Evolutionary conservation across 345 rosid species (phyloP).

Genomic region (Lagerstroemia speciosa): DNA sequence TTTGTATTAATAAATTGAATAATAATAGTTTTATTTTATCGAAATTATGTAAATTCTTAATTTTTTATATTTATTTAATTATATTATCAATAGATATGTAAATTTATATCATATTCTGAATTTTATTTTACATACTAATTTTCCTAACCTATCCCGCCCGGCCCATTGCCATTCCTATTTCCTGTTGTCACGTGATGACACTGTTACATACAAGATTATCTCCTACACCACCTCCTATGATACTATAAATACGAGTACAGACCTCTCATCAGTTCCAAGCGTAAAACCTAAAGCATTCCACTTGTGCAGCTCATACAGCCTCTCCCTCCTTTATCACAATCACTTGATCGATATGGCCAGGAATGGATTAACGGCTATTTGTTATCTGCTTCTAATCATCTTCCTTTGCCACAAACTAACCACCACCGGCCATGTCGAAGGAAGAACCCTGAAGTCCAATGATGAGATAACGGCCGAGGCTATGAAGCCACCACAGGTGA

Average conservation of each 20-base stretch:
- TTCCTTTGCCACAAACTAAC: neutral
- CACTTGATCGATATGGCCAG: neutral
- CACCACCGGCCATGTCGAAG: neutral
- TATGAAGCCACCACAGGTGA: neutral
- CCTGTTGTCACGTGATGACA: too few relatives aligned
- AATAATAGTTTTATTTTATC: too few relatives aligned
- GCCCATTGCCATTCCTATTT: too few relatives aligned
- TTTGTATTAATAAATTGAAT: too few relatives aligned
- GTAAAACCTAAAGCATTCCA: neutral
- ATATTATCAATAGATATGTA: too few relatives aligned
- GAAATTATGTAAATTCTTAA: too few relatives aligned
- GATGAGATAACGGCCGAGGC: neutral
- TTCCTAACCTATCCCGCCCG: too few relatives aligned
- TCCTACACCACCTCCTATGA: neutral
- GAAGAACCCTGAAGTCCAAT: neutral
- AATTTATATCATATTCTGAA: too few relatives aligned
- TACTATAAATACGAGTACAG: constrained; percentile 1
- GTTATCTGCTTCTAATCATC: constrained; percentile 1
- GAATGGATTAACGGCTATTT: neutral
- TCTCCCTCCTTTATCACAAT: neutral
- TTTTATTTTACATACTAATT: too few relatives aligned
- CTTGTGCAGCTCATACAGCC: neutral
- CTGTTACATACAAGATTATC: too few relatives aligned
- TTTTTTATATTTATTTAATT: too few relatives aligned
- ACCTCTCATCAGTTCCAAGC: neutral